Evolutionary conservation across 2,329 filamentous ascomycete genomes (phyloP).

Genomic region (Phialophora chinensis): DNA sequence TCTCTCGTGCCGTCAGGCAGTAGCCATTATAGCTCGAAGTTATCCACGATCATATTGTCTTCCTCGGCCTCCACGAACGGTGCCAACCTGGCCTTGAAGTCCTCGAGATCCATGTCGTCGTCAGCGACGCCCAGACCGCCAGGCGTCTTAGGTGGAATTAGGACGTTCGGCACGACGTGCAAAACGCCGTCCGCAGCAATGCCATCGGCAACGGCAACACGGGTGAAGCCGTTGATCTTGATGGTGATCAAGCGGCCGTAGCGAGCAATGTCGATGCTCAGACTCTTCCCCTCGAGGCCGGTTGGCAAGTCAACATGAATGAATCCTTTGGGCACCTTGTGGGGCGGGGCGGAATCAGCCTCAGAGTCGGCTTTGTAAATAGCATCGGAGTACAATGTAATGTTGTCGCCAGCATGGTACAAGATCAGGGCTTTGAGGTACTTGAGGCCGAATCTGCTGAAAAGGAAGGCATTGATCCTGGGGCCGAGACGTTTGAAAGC

Average conservation of each 20-base stretch:
- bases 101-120: constrained; percentile 60
- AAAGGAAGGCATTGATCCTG: constrained; percentile 80
- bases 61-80: constrained; percentile 49
- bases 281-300: constrained; percentile 66
- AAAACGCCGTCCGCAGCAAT: constrained; percentile 81
- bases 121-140: constrained; percentile 46
- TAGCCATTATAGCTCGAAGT: constrained; percentile 26
- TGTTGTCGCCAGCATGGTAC: constrained; percentile 77
- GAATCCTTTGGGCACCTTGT: constrained; percentile 53
- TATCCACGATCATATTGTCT: constrained; percentile 23
- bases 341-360: constrained; percentile 31
- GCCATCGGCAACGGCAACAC: constrained; percentile 71
- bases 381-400: constrained; percentile 82
- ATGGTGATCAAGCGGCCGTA: constrained; percentile 73
- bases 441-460: constrained; percentile 73
- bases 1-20: background rate
- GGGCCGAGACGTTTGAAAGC: constrained; percentile 80
- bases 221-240: constrained; percentile 74
- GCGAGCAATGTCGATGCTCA: constrained; percentile 73
- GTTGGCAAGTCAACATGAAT: constrained; percentile 71
- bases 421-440: constrained; percentile 79
- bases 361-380: constrained; percentile 64
- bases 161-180: constrained; percentile 73
- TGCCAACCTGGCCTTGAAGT: constrained; percentile 63
- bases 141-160: constrained; percentile 74